These are phyloP conservation scores for Alternaria atra DNA, from an alignment of 2,329 filamentous ascomycete species.

Conservation along the genomic window DNA sequence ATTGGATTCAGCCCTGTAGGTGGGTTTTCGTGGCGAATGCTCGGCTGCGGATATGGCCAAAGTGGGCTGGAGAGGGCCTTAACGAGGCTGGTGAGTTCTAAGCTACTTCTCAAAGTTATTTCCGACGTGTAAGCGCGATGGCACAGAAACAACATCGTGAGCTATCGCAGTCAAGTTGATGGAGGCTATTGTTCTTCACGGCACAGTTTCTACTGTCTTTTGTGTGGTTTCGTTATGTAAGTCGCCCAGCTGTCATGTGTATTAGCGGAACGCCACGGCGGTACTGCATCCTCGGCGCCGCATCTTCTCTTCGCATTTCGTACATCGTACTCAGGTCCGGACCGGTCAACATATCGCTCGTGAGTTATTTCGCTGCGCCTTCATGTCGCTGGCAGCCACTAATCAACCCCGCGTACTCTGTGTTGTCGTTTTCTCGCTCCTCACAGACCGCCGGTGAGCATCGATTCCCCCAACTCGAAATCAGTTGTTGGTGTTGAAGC, in stretches of 20 bases:
- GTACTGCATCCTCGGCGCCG: neutral
- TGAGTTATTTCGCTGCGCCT: neutral
- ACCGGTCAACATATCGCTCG: slow-evolving; percentile 1
- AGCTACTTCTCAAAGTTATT: slow-evolving; percentile 9
- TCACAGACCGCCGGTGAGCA: slow-evolving; percentile 12
- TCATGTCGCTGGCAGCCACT: neutral
- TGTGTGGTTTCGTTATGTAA: neutral
- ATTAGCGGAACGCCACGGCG: neutral
- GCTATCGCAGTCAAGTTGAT: slow-evolving; percentile 6
- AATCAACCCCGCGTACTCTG: neutral
- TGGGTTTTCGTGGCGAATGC: slow-evolving; percentile 15
- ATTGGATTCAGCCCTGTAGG: slow-evolving; percentile 15
- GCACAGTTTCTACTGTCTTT: neutral
- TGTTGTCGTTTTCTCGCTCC: neutral
- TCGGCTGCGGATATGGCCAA: slow-evolving; percentile 16
- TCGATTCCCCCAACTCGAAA: neutral
- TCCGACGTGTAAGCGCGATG: slow-evolving; percentile 8
- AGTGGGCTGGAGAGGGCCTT: neutral
- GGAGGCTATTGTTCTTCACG: slow-evolving; percentile 8
- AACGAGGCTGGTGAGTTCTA: slow-evolving; percentile 12
- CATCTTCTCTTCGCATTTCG: neutral
- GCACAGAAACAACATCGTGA: slow-evolving; percentile 3
- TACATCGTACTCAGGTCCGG: neutral
- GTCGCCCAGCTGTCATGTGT: neutral
- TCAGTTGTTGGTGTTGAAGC: neutral